These are phyloP conservation scores for Melampsora larici-populina DNA, from an alignment of 1,284 basidiomycete genomes.

Conservation along the genomic window DNA sequence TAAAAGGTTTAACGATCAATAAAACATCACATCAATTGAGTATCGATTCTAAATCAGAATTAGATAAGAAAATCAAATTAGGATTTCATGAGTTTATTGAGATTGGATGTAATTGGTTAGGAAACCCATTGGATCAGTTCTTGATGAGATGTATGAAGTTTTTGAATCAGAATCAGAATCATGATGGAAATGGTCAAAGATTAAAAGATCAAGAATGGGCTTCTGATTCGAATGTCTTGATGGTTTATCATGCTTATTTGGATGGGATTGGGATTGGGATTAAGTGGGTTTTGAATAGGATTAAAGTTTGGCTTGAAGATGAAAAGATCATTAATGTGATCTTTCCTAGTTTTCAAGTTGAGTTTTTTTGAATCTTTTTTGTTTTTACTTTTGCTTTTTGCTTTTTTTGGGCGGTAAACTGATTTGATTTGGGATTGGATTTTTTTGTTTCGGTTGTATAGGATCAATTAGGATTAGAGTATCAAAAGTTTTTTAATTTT, in stretches of 20 bases:
- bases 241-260: slow-evolving; percentile 6
- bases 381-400: neutral
- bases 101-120: neutral
- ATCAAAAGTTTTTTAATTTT: slow-evolving; percentile 25
- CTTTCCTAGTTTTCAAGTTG: slow-evolving; percentile 32
- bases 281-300: slow-evolving; percentile 23
- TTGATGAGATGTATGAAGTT: slow-evolving; percentile 11
- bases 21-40: neutral
- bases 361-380: neutral
- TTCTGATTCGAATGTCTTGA: neutral
- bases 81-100: slow-evolving; percentile 22
- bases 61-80: slow-evolving; percentile 22
- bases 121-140: slow-evolving; percentile 13
- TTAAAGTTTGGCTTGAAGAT: slow-evolving; percentile 33
- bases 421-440: too few relatives aligned
- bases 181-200: neutral
- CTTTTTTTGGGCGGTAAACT: too few relatives aligned
- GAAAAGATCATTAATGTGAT: slow-evolving; percentile 29
- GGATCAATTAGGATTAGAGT: slow-evolving; percentile 20
- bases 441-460: slow-evolving; percentile 3
- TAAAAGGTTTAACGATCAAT: neutral
- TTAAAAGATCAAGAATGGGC: slow-evolving; percentile 39
- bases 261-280: neutral
- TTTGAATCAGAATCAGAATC: neutral
- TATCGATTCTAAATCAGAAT: slow-evolving; percentile 36